A percentile compares a stretch with the other conserved stretches of the same genome.
Evolutionary conservation across 306 rosid genomes (phyloP).

Genomic region (Benincasa hispida): DNA sequence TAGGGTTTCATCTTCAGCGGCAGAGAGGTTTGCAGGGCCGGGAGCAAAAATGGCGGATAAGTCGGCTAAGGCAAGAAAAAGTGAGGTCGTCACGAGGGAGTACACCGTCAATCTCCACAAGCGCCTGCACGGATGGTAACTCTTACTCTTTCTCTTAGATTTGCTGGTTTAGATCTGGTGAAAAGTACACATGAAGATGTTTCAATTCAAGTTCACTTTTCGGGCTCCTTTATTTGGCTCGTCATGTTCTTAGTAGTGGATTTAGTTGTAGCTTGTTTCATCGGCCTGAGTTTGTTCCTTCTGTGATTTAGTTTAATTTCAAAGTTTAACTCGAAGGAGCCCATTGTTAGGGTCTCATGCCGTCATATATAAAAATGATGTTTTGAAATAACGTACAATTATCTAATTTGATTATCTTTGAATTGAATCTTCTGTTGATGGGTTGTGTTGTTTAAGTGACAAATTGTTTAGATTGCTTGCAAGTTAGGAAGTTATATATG

Average conservation of each 20-base stretch:
- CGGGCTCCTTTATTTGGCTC: not conserved
- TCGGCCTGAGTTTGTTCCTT: not conserved
- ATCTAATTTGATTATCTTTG: not conserved
- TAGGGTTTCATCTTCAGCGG: constrained; percentile 1
- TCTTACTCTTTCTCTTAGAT: not conserved
- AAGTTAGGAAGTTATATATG: not conserved
- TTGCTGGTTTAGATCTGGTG: not conserved
- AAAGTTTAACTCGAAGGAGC: not conserved
- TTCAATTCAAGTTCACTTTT: not conserved
- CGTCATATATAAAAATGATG: not conserved
- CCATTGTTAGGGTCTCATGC: not conserved
- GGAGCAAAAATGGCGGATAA: constrained; percentile 24
- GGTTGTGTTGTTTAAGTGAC: not conserved
- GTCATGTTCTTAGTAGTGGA: not conserved
- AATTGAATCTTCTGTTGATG: not conserved
- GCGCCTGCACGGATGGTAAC: constrained; percentile 32
- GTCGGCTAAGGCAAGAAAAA: constrained; percentile 20
- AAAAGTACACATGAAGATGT: not conserved
- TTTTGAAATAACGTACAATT: not conserved
- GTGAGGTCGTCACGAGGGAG: constrained; percentile 30
- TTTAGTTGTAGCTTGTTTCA: not conserved
- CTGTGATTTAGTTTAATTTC: not conserved
- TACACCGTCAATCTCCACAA: constrained; percentile 37
- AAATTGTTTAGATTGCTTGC: not conserved
- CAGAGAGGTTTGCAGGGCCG: not conserved